Conservation (phyloP, 225 moss, liverwort and hornwort genomes). For the Marchantia polymorpha region DNA sequence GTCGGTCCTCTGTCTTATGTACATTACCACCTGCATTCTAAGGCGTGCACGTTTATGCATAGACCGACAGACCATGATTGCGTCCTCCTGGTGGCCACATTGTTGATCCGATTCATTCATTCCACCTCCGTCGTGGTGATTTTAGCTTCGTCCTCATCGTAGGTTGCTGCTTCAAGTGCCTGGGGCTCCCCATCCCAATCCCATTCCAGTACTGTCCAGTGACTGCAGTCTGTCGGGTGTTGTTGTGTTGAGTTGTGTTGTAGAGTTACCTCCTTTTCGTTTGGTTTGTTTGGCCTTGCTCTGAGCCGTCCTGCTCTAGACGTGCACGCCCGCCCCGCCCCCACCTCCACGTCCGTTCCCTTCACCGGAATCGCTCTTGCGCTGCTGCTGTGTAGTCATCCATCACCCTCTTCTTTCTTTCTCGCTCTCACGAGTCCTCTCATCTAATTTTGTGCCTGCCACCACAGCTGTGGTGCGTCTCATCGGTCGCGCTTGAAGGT, state of each 20-base stretch:
- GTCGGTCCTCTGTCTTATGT: not conserved
- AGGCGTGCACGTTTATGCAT: not conserved
- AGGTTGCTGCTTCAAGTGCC: not conserved
- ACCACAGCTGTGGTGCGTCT: slow-evolving; percentile 3
- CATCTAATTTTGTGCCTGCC: not conserved
- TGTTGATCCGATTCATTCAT: not conserved
- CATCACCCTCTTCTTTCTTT: not conserved
- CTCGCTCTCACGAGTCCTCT: not conserved
- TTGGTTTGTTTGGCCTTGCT: not conserved
- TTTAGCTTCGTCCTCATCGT: not conserved
- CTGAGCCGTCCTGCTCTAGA: not conserved
- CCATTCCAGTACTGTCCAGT: not conserved
- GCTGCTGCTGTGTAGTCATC: not conserved
- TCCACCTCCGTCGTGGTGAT: not conserved
- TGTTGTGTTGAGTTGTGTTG: not conserved
- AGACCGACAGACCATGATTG: not conserved
- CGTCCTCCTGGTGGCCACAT: not conserved
- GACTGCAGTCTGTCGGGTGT: no score
- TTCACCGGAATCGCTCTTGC: not conserved
- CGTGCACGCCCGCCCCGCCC: no score
- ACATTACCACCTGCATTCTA: not conserved
- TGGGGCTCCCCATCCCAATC: not conserved
- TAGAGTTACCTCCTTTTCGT: not conserved
- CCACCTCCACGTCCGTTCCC: not conserved
- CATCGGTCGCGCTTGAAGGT: not conserved